A percentile compares a stretch with the other conserved stretches of the same genome.
Evolutionary conservation across 768 basidiomycete species (phyloP).

Genomic region (Coprinopsis cinerea): DNA sequence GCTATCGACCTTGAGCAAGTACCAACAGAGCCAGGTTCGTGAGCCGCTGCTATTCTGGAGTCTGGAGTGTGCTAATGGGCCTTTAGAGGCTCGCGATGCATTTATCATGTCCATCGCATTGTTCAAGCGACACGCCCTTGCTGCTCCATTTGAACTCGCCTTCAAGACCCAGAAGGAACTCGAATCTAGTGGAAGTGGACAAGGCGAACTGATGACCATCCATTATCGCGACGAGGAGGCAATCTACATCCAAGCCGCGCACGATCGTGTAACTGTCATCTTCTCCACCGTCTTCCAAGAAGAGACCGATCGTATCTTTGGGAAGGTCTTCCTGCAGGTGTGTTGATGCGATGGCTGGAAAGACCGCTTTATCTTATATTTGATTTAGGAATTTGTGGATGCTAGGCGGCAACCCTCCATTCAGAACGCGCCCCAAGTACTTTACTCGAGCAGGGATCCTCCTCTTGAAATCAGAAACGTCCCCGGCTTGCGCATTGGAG

Average conservation of each 20-base stretch:
- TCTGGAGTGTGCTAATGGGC: background rate
- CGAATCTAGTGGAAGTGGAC: constrained; percentile 60
- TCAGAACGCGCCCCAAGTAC: constrained; percentile 95
- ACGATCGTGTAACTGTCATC: constrained; percentile 95
- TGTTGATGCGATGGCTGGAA: constrained; percentile 7
- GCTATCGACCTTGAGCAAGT: constrained; percentile 82
- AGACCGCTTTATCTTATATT: background rate
- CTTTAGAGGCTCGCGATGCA: constrained; percentile 66
- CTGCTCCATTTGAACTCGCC: constrained; percentile 89
- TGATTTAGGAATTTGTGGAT: constrained; percentile 90
- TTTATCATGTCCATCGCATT: constrained; percentile 79
- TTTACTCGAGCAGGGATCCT: constrained; percentile 91
- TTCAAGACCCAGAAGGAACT: constrained; percentile 80
- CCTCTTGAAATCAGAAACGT: constrained; percentile 94
- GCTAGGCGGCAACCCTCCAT: constrained; percentile 90
- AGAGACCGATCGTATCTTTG: constrained; percentile 95
- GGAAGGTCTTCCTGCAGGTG: constrained; percentile 97
- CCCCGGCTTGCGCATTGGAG: constrained; percentile 70
- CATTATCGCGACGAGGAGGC: constrained; percentile 97
- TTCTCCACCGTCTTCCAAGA: constrained; percentile 97
- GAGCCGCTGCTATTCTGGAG: background rate
- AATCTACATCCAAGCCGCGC: constrained; percentile 89
- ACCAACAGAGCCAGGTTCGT: constrained; percentile 73
- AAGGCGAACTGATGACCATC: constrained; percentile 85
- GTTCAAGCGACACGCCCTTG: constrained; percentile 88